A percentile compares a stretch with the other conserved stretches of the same genome.
These are phyloP conservation scores for Gnaphalium uliginosum DNA, from an alignment of 129 eudicot species.

Conservation along the genomic window DNA sequence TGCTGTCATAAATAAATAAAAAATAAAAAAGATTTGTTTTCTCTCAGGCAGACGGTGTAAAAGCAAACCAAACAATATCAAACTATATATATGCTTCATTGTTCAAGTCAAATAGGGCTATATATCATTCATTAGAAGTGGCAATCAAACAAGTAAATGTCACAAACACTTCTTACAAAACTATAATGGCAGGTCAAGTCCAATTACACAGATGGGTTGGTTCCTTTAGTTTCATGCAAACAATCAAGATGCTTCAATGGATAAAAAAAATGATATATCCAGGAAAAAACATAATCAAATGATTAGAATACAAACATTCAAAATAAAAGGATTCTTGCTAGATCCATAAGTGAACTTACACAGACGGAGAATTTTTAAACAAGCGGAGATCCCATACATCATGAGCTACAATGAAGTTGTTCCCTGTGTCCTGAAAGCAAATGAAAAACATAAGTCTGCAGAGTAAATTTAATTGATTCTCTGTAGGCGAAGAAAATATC, in stretches of 20 bases:
- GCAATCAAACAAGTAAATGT: neutral
- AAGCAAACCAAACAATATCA: neutral
- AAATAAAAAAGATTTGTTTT: neutral
- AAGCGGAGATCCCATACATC: slow-evolving; percentile 90
- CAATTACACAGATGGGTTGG: neutral
- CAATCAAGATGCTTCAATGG: neutral
- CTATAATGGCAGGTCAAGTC: neutral
- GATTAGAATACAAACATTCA: neutral
- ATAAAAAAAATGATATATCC: neutral
- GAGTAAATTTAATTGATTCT: slow-evolving; percentile 3
- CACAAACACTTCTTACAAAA: neutral
- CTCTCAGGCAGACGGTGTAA: neutral
- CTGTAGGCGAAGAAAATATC: slow-evolving; percentile 2
- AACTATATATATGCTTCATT: neutral
- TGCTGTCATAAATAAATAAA: neutral
- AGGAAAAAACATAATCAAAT: neutral
- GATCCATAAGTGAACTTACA: slow-evolving; percentile 52
- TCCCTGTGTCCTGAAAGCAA: slow-evolving; percentile 55
- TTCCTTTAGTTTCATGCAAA: neutral
- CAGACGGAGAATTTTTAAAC: slow-evolving; percentile 68
- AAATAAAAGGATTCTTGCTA: neutral
- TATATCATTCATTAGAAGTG: neutral
- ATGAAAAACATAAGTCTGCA: slow-evolving; percentile 20
- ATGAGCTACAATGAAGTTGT: slow-evolving; percentile 51
- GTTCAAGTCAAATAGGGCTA: neutral